Base-by-base conservation (phyloP, 148 eudicot species). In the Rhododendron molle region DNA sequence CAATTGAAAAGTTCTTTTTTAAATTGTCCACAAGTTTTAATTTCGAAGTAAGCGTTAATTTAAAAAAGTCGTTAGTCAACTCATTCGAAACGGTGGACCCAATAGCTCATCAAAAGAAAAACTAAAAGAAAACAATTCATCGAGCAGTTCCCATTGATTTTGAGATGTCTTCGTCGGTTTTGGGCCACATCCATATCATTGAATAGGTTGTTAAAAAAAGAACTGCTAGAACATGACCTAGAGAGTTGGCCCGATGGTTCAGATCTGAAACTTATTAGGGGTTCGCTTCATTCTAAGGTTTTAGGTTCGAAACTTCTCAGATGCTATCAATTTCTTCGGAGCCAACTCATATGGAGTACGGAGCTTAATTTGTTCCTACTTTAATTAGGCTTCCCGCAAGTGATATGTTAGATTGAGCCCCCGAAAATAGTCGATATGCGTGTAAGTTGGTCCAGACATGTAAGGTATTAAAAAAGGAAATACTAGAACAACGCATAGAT, bases 251-350 rank as follows among this genome's bases (percentile, higher is more conserved):
- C 18, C 0, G 16, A 21, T n/a, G 0, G 60, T 4, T 1, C 0
- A 16, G 6, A 18, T 0, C 20, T 54, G 20, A 0, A 54, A 54
- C 7, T 34, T 32, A 32, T 3, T 18, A 0, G 1, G 60, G 5
- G 0, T 18, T 18, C 18, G 60, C 0, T 58, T 1, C 2, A 0
- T 58, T 0, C 1, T 20, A 20, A 58, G 1, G 0, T 58, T 6
- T 58, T 58, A 1, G n/a, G 7, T 18, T 58, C 2, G n/a, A 5
- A 18, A 6, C 2, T 3, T 58, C 8, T 20, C 7, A 20, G 0
- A 21, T 58, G 9, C 5, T 54, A 18, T 20, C 10, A 6, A 58
- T n/a, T 18, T 5, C 16, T 54, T 54, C 4, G 7, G 6, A 46
- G 2, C 2, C 49, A 46, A 0, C 13, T 49, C 54, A 49, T 49